Conservation (phyloP, 2,329 filamentous ascomycete genomes). For the Fusarium sp. region DNA sequence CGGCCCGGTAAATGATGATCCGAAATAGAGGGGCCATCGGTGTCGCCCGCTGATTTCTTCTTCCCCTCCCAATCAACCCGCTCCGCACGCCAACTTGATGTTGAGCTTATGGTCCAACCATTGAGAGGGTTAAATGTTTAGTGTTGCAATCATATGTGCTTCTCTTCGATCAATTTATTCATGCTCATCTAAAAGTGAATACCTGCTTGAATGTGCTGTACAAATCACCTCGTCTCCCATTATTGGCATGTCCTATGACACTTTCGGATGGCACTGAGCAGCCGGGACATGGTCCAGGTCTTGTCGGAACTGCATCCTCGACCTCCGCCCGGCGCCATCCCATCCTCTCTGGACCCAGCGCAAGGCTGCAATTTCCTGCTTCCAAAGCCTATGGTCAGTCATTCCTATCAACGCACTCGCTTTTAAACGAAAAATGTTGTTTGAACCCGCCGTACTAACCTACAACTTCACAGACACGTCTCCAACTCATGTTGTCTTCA, state of each 20-base stretch:
- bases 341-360: background rate
- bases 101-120: background rate
- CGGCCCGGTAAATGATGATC: constrained; percentile 34
- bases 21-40: constrained; percentile 36
- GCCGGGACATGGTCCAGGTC: constrained; percentile 36
- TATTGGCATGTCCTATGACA: constrained; percentile 11
- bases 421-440: constrained; percentile 15
- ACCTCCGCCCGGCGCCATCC: constrained; percentile 17
- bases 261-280: constrained; percentile 11
- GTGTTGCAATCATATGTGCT: background rate
- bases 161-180: background rate
- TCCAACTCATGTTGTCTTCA: background rate
- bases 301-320: constrained; percentile 26
- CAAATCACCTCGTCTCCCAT: constrained; percentile 12
- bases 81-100: background rate
- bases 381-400: background rate
- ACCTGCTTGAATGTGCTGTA: background rate
- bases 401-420: background rate
- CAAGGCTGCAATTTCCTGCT: background rate
- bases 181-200: background rate
- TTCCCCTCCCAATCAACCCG: constrained; percentile 8
- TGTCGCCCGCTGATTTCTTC: constrained; percentile 26
- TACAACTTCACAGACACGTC: constrained; percentile 19
- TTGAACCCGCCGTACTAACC: constrained; percentile 20
- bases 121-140: background rate